Evolutionary conservation across 148 eudicot genomes (phyloP), one percentile per base, ranked within the genome.

Genomic region (Rhododendron simsii): DNA sequence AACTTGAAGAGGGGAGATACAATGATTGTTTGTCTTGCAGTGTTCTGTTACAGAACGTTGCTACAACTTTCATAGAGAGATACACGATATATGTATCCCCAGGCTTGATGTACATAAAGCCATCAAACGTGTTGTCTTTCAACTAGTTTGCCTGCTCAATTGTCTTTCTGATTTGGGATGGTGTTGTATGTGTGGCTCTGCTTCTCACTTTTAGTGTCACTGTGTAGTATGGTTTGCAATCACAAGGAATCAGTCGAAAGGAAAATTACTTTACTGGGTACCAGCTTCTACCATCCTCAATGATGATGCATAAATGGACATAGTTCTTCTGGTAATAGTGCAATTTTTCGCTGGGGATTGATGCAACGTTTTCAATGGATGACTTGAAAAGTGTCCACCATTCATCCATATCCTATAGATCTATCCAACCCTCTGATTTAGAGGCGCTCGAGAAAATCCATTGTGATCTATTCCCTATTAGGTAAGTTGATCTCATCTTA

Each of bases 381-480:
- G 89, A 93, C 83, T 87, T 92, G 67, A 92, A 89, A 85, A 65
- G 85, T 15, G 86, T 92, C 85, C 90, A 80, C 88, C 92, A 85
- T 83, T 94, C 99, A 50, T 85, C 88, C 71, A 92, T 95, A 87
- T 86, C 91, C 28, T 97, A 94, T 87, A 92, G 99, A 90, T 93
- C 94, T 48, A 92, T 97, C 39, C 84, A 51, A 77, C 93, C 98
- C 65, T 93, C 98, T 81, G 98, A 97, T 88, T 85, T 92, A 30
- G 89, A 83, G 30, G 88, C 92, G 82, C 92, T 97, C 82, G 91
- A 90, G 86, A 92, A 92, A 87, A 85, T 95, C 71, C 99, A 97
- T 84, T 89, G 91, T 44, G 95, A 94, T 87, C 89, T 97, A 16
- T 97, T 97, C 83, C 99, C 98, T 85, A 93, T 97, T 80, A 93